Evolutionary conservation across 2,329 filamentous ascomycete genomes (phyloP), one percentile per base, ranked within the genome.

Genomic region (Trichoderma endophyticum): DNA sequence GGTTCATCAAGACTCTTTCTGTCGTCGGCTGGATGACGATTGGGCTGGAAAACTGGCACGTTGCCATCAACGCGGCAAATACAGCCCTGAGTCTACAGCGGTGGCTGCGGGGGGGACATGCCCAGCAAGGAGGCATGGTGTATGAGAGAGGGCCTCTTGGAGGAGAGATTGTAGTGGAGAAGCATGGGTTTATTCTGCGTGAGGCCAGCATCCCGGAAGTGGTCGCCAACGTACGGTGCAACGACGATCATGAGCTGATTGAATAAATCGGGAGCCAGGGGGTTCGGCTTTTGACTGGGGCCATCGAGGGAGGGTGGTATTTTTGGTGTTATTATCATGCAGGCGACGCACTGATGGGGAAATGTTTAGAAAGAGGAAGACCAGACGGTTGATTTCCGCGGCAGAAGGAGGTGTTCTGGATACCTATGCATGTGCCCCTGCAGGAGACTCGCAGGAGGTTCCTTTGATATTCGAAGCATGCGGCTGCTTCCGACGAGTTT

Each of bases 41-140:
- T 70, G 83, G 81, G 0, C 78, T 86, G 36, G 85, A 86, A 62
- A 84, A 85, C 73, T 87, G 86, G 86, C 82, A 84, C 61, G 78
- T 86, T 12, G 80, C 80, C 1, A 78, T 79, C 4, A 80, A 80
- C 6, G 78, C 82, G 4, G 82, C 83, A 28, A 77, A 77, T 15
- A 80, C 79, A 1, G 80, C 78, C 4, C 74, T 86, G 73, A 79
- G 76, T 30, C 73, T 87, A 65, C 83, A 85, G 74, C 75, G 78
- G 11, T 87, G 85, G 84, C 76, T 87, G 11, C 77, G 77, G 18
- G 77, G 76, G 34, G 78, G 77, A 2, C 24, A 61, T 28, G 36
- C 72, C 43, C 60, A 71, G 32, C 66, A 65, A 7, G 54, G 54
- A 6, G 70, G 65, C 18, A 64, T 43, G 12, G 64, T 74, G 57